Evolutionary conservation across 2,329 filamentous ascomycete genomes (phyloP).

Genomic region (Huntiella bhutanensis): DNA sequence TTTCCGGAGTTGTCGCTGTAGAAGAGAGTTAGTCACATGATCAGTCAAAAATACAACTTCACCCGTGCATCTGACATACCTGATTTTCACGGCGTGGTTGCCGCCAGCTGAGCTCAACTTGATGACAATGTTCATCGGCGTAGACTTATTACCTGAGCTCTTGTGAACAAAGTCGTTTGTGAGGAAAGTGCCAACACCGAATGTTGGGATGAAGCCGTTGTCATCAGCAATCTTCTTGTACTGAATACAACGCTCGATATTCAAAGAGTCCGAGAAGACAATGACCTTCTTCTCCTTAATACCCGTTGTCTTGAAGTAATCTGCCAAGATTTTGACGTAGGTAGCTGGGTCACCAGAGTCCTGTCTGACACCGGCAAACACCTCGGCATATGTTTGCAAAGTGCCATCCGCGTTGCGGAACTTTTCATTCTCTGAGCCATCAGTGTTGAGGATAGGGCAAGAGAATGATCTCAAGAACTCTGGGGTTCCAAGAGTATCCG

Average conservation of each 20-base stretch:
- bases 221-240: constrained; percentile 73
- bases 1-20: constrained; percentile 64
- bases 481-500: constrained; percentile 88
- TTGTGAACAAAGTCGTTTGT: constrained; percentile 80
- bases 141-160: constrained; percentile 61
- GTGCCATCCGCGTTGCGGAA: constrained; percentile 23
- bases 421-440: constrained; percentile 23
- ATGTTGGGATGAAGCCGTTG: constrained; percentile 65
- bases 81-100: constrained; percentile 77
- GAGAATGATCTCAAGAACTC: constrained; percentile 75
- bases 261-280: constrained; percentile 88
- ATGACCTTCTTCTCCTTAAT: constrained; percentile 71
- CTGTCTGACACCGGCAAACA: constrained; percentile 70
- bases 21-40: constrained; percentile 5
- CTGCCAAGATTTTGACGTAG: constrained; percentile 60
- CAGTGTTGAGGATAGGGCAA: constrained; percentile 34
- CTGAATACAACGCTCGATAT: constrained; percentile 75
- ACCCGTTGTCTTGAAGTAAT: constrained; percentile 59
- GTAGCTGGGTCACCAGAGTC: constrained; percentile 73
- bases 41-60: background rate
- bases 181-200: constrained; percentile 87
- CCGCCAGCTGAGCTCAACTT: constrained; percentile 78
- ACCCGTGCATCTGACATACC: constrained; percentile 16
- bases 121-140: constrained; percentile 92
- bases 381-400: constrained; percentile 52